These are phyloP conservation scores for Colletotrichum sp. DNA, from an alignment of 2,329 filamentous ascomycete genomes.

Conservation along the genomic window DNA sequence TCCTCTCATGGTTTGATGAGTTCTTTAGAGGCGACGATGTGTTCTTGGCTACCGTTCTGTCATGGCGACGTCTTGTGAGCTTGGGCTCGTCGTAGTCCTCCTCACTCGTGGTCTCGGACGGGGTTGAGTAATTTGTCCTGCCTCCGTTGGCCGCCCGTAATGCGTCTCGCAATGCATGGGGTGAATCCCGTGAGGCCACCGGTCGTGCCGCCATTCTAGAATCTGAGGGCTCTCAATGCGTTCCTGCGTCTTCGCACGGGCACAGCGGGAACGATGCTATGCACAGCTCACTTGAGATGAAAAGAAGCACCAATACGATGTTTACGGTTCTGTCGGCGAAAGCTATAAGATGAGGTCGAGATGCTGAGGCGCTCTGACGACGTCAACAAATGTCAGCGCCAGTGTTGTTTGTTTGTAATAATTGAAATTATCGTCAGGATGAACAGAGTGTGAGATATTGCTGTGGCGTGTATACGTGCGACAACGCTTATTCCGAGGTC, in stretches of 20 bases:
- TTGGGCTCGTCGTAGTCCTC: constrained; percentile 48
- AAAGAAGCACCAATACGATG: background rate
- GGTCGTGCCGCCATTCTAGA: background rate
- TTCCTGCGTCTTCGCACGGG: background rate
- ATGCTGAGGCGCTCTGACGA: background rate
- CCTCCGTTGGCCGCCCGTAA: constrained; percentile 11
- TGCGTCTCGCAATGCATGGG: constrained; percentile 26
- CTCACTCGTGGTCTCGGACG: constrained; percentile 48
- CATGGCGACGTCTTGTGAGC: background rate
- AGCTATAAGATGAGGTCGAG: background rate
- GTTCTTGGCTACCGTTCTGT: background rate
- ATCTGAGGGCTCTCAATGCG: background rate
- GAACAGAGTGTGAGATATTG: background rate
- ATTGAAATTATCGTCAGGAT: background rate
- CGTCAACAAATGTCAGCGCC: background rate
- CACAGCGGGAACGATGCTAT: background rate
- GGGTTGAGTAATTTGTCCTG: background rate
- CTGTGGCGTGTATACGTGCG: background rate
- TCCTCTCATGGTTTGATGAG: background rate
- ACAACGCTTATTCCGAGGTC: background rate
- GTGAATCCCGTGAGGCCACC: background rate
- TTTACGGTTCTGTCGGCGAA: background rate
- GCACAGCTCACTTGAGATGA: constrained; percentile 7
- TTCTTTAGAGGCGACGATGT: background rate
- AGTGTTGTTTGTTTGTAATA: background rate